A percentile compares a stretch with the other conserved stretches of the same genome.
Evolutionary conservation across 2,329 filamentous ascomycete species (phyloP).

Genomic region (Westerdykella aurantiaca): DNA sequence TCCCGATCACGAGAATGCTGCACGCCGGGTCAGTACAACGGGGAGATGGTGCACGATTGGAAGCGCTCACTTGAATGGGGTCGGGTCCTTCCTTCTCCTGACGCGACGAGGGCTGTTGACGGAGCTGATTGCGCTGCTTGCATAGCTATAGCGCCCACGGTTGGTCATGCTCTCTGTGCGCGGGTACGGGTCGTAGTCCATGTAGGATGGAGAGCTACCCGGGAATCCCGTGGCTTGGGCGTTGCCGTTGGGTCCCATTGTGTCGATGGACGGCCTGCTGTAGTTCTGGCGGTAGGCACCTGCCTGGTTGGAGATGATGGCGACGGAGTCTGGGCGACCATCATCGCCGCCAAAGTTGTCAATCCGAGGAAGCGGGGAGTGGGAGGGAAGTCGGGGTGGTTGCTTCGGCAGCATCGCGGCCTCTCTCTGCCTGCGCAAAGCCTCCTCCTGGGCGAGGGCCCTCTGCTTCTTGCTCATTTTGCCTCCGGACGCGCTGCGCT

Average conservation of each 20-base stretch:
- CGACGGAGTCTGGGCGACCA: slow-evolving; percentile 55
- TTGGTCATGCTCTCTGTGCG: slow-evolving; percentile 93
- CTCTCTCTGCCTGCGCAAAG: slow-evolving; percentile 51
- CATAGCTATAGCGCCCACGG: slow-evolving; percentile 92
- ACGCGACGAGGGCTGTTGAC: slow-evolving; percentile 90
- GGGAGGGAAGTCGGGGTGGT: slow-evolving; percentile 54
- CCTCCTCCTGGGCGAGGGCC: slow-evolving; percentile 47
- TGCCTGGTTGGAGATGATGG: slow-evolving; percentile 57
- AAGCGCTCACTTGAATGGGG: slow-evolving; percentile 86
- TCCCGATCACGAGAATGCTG: slow-evolving; percentile 86
- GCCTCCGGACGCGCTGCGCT: slow-evolving; percentile 26
- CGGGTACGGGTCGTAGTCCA: slow-evolving; percentile 69
- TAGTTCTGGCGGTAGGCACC: slow-evolving; percentile 23
- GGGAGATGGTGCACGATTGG: background rate
- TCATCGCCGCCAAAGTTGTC: slow-evolving; percentile 59
- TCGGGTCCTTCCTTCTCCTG: slow-evolving; percentile 91
- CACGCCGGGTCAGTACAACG: slow-evolving; percentile 10
- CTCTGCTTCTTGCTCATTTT: slow-evolving; percentile 55
- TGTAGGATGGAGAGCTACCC: slow-evolving; percentile 37
- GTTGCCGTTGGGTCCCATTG: slow-evolving; percentile 31
- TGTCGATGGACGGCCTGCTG: slow-evolving; percentile 34
- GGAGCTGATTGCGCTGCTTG: slow-evolving; percentile 82
- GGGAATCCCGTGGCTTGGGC: slow-evolving; percentile 49
- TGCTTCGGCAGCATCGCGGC: slow-evolving; percentile 51
- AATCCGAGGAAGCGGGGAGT: slow-evolving; percentile 45